Evolutionary conservation across 352 stramenopile genomes (phyloP), one percentile per base, ranked within the genome.

Genomic region (Blastocystis sp.): DNA sequence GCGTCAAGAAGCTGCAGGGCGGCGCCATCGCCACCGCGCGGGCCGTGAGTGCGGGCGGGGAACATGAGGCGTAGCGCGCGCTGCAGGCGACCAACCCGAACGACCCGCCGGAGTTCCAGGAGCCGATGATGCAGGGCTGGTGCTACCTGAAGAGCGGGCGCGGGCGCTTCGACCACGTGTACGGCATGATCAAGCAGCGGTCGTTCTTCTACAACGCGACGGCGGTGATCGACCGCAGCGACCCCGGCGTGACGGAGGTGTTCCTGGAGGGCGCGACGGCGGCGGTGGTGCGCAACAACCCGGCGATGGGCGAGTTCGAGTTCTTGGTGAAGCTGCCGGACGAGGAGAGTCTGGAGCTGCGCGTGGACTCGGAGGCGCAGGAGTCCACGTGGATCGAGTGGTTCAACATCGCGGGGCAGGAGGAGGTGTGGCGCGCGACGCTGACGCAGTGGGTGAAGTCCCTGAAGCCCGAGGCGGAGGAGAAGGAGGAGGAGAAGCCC

Each of bases 191-290:
- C 10, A 28, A 38, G 9, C 2, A 28, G 19, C 34, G 60, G 2
- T 40, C 67, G 40, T 23, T 5, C 40, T 48, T 19, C 9, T 74
- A 45, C 64, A 9, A 41, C 43, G 14, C 69, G 43, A 64, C 69
- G 3, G 45, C 69, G 14, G 7, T 41, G 41, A 7, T 79, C 19
- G 69, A 79, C 23, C 69, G 69, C 53, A 60, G 28, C 28, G 28
- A 79, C 19, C 69, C 69, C 5, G 69, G 40, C 14, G 9, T 61
- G 28, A 38, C 28, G 43, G 38, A 79, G 69, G n/a, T 79, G 28
- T 79, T 79, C 34, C 41, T 74, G 23, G 64, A 74, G 14, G 64
- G 64, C 5, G 64, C 64, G 23, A 23, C 34, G 64, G 64, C 64
- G 23, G 17, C 17, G 10, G 3, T 74, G 5, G 7, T 74, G 5